Evolutionary conservation across 169 alveolate genomes (phyloP).

Genomic region (Babesia gibsoni): DNA sequence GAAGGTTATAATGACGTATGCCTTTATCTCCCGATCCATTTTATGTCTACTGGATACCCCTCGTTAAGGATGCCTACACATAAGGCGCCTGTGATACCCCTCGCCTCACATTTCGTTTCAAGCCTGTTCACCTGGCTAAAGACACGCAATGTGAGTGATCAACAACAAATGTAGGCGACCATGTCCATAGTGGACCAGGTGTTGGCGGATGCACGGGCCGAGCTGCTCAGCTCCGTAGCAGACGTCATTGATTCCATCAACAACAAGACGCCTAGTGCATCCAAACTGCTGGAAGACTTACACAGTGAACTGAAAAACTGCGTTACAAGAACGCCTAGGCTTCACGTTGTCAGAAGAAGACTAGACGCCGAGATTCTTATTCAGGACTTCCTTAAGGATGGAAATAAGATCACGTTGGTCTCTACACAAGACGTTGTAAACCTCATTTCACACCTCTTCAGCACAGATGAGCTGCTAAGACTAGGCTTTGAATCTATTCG

Average conservation of each 20-base stretch:
- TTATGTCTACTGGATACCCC: not conserved
- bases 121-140: no score
- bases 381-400: not conserved
- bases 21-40: constrained; percentile 57
- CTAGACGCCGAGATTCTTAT: not conserved
- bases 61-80: no score
- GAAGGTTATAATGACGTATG: constrained; percentile 13
- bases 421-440: constrained; percentile 50
- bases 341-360: not conserved
- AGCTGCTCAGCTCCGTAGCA: constrained; percentile 12
- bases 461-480: constrained; percentile 1
- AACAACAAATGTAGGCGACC: not conserved
- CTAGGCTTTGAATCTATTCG: constrained; percentile 28
- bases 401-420: constrained; percentile 6
- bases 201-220: constrained; percentile 32
- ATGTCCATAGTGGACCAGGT: constrained; percentile 52
- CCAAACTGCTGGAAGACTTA: constrained; percentile 2
- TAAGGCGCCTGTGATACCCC: no score
- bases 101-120: no score
- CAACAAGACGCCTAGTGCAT: no score
- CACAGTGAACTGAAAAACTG: not conserved
- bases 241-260: constrained; percentile 20
- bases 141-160: no score
- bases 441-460: constrained; percentile 22
- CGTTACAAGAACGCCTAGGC: not conserved